Evolutionary conservation across 1,284 basidiomycete species (phyloP).

Genomic region (Pyrrhoderma noxium): DNA sequence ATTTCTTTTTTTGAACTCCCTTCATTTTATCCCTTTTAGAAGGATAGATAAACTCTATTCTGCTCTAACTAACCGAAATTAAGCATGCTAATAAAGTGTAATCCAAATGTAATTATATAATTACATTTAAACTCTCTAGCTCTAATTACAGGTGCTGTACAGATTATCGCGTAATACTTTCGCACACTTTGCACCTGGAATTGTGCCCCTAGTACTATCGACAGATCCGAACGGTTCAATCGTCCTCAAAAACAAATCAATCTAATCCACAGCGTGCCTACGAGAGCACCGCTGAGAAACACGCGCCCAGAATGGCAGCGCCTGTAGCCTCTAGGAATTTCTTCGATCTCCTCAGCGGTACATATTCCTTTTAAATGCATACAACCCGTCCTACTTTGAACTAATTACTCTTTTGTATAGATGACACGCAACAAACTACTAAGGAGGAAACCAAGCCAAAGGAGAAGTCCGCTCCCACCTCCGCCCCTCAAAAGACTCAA

Average conservation of each 20-base stretch:
- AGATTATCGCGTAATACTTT: too few relatives aligned
- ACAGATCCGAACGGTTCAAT: too few relatives aligned
- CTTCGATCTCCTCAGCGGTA: constrained; percentile 61
- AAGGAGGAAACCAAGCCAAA: constrained; percentile 28
- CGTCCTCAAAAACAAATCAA: not conserved
- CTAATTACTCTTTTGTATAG: constrained; percentile 18
- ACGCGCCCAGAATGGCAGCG: too few relatives aligned
- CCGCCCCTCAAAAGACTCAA: constrained; percentile 12
- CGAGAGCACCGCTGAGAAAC: constrained; percentile 10
- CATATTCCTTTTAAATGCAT: constrained; percentile 37
- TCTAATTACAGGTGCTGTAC: not conserved
- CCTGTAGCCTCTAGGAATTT: constrained; percentile 73
- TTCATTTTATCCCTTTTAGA: too few relatives aligned
- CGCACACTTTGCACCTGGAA: too few relatives aligned
- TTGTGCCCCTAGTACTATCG: too few relatives aligned
- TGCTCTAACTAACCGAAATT: too few relatives aligned
- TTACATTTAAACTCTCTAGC: too few relatives aligned
- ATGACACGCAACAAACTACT: constrained; percentile 37
- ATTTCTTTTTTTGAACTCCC: too few relatives aligned
- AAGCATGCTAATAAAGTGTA: too few relatives aligned
- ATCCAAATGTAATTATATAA: too few relatives aligned
- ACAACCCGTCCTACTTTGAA: not conserved
- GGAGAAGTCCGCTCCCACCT: not conserved
- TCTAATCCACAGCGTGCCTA: not conserved
- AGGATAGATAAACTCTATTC: too few relatives aligned